A percentile compares a stretch with the other conserved stretches of the same genome.
Conservation (phyloP, 176 grass and related monocot genomes). For the Oryza rufipogon region DNA sequence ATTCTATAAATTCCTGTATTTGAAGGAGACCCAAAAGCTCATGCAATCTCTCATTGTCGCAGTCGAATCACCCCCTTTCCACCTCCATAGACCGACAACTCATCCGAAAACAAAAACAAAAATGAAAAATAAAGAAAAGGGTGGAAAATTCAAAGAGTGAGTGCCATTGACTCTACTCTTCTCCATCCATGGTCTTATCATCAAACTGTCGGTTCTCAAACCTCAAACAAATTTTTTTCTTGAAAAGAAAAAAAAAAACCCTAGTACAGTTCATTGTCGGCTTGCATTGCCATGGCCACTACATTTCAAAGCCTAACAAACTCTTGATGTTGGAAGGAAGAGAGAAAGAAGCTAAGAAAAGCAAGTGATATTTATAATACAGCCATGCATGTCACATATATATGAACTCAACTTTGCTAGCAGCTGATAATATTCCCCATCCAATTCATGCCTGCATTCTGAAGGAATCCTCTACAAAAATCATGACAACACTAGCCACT, state of each 20-base stretch:
- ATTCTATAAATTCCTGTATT: not conserved
- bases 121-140: not conserved
- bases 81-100: not conserved
- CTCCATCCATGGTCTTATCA: not conserved
- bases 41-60: slow-evolving; percentile 3
- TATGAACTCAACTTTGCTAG: not conserved
- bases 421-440: slow-evolving; percentile 20
- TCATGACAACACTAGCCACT: slow-evolving; percentile 16
- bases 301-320: slow-evolving; percentile 65
- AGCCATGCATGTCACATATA: slow-evolving; percentile 26
- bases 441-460: slow-evolving; percentile 48
- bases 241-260: not conserved
- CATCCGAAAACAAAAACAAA: not conserved
- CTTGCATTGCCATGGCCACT: slow-evolving; percentile 27
- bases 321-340: slow-evolving; percentile 55
- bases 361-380: not conserved
- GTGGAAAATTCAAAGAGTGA: not conserved
- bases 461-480: slow-evolving; percentile 41
- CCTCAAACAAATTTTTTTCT: not conserved
- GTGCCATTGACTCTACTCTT: not conserved
- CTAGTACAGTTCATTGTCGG: slow-evolving; percentile 28
- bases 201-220: slow-evolving; percentile 34
- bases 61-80: slow-evolving; percentile 1
- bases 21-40: not conserved
- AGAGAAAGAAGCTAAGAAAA: not conserved